A percentile compares a stretch with the other conserved stretches of the same genome.
Conservation (phyloP, 495 filamentous ascomycete genomes). For the Tricharina praecox region DNA sequence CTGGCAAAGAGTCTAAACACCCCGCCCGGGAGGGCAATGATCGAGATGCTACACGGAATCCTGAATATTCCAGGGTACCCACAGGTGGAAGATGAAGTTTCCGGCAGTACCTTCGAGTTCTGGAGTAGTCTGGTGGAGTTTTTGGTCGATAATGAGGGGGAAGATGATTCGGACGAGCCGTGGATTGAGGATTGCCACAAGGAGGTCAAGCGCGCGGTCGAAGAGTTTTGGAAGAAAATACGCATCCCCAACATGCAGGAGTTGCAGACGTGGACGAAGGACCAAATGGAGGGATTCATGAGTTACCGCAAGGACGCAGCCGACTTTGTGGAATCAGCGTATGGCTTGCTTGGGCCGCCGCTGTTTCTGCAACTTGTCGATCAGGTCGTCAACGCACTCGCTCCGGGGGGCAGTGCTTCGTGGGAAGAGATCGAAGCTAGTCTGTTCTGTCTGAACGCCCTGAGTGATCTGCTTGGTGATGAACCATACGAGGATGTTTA, state of each 20-base stretch:
- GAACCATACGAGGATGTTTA: slow-evolving; percentile 47
- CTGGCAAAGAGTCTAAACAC: slow-evolving; percentile 28
- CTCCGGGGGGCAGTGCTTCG: slow-evolving; percentile 29
- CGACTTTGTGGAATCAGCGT: slow-evolving; percentile 64
- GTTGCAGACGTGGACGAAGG: slow-evolving; percentile 45
- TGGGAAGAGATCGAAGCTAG: slow-evolving; percentile 72
- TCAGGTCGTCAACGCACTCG: slow-evolving; percentile 42
- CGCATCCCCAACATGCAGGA: slow-evolving; percentile 37
- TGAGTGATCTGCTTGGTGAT: slow-evolving; percentile 59
- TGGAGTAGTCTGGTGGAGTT: slow-evolving; percentile 59
- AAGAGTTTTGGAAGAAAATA: slow-evolving; percentile 46
- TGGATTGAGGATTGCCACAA: slow-evolving; percentile 30
- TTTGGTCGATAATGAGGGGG: slow-evolving; percentile 28
- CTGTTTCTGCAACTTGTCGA: slow-evolving; percentile 55
- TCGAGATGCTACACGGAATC: slow-evolving; percentile 41
- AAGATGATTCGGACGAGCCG: slow-evolving; percentile 19
- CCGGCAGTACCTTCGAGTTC: slow-evolving; percentile 62
- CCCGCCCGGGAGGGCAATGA: slow-evolving; percentile 28
- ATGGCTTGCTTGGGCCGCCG: slow-evolving; percentile 47
- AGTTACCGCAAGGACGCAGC: slow-evolving; percentile 65
- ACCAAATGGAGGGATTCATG: slow-evolving; percentile 52
- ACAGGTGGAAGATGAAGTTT: slow-evolving; percentile 59
- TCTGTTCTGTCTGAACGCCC: slow-evolving; percentile 56
- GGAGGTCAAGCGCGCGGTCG: slow-evolving; percentile 39
- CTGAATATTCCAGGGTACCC: slow-evolving; percentile 55